Base-by-base conservation (phyloP, 1,139 yeast species). In the Kodamaea arcana region DNA sequence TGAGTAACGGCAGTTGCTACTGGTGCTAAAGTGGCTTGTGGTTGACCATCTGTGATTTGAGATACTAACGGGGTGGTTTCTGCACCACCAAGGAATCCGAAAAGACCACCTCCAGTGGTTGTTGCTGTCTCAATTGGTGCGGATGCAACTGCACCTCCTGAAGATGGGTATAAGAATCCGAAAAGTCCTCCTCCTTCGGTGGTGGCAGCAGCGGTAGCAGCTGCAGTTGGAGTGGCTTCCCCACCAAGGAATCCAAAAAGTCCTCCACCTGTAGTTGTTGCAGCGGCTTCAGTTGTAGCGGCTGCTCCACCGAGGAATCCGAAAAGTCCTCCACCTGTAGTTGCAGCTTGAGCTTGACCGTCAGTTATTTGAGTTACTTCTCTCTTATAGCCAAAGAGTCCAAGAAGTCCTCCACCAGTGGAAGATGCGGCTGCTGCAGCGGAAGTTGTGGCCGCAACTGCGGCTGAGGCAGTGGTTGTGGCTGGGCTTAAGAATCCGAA, bases 1-100 rank as follows among this genome's bases (percentile, higher is more conserved):
- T 69, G 74, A 36, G 62, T 54, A 20, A 60, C 56, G n/a, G n/a
- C n/a, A 33, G 29, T 20, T 11, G 10, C 24, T 18, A 32, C 34
- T 15, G 30, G 36, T 16, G 31, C 24, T 27, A 62, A 40, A 22
- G 46, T 44, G 25, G 31, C 44, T 42, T 7, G 37, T 29, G 9
- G 32, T 29, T 23, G 35, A 20, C 36, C 36, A 15, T 37, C 43
- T 34, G 47, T 36, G 32, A 55, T 51, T 47, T 58, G 61, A 37
- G 43, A 47, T 10, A 47, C 47, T 24, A 40, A 54, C 26, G 45
- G 20, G 22, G 50, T 37, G 23, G 44, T 39, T 4, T 52, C 14
- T 7, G 11, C 26, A 12, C 14, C 14, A 6, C 7, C 12, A 10
- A 24, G 17, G 29, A 65, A 42, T 15, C 70, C 54, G 29, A 71